A percentile compares a stretch with the other conserved stretches of the same genome.
These are phyloP conservation scores for Lagerstroemia speciosa DNA, from an alignment of 345 rosid species.

Conservation along the genomic window DNA sequence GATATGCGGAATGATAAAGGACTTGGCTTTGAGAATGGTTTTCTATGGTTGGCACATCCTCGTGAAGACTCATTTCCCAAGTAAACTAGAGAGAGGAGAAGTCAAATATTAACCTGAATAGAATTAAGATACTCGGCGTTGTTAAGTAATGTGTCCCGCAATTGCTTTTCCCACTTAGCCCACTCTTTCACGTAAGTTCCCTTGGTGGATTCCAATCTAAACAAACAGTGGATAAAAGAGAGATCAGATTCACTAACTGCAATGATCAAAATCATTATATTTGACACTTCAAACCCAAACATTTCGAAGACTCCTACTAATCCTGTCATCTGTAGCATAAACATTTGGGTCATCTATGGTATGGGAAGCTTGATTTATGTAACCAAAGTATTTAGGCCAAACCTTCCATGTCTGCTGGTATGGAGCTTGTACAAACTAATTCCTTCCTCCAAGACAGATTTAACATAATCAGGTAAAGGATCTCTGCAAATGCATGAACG, in stretches of 20 bases:
- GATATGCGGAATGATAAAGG: not conserved
- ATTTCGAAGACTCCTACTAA: not conserved
- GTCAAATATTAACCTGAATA: constrained; percentile 46
- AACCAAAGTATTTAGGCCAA: constrained; percentile 7
- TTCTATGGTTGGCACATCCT: not conserved
- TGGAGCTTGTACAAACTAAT: constrained; percentile 70
- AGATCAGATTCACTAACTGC: constrained; percentile 1
- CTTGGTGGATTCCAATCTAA: constrained; percentile 68
- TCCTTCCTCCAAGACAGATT: constrained; percentile 71
- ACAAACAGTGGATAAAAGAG: not conserved
- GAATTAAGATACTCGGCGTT: constrained; percentile 55
- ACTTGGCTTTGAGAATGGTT: not conserved
- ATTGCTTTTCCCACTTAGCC: constrained; percentile 76
- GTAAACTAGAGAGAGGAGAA: not conserved
- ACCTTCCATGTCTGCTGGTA: constrained; percentile 71
- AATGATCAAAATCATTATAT: not conserved
- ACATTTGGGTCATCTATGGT: not conserved
- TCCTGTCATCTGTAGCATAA: not conserved
- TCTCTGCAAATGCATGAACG: constrained; percentile 35
- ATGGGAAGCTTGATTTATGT: not conserved
- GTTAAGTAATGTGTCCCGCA: constrained; percentile 39
- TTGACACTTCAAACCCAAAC: not conserved
- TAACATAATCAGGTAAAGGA: constrained; percentile 66
- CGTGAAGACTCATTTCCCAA: not conserved
- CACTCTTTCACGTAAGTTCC: constrained; percentile 69